Evolutionary conservation across 257 asterid species (phyloP).

Genomic region (Salvia hispanica): DNA sequence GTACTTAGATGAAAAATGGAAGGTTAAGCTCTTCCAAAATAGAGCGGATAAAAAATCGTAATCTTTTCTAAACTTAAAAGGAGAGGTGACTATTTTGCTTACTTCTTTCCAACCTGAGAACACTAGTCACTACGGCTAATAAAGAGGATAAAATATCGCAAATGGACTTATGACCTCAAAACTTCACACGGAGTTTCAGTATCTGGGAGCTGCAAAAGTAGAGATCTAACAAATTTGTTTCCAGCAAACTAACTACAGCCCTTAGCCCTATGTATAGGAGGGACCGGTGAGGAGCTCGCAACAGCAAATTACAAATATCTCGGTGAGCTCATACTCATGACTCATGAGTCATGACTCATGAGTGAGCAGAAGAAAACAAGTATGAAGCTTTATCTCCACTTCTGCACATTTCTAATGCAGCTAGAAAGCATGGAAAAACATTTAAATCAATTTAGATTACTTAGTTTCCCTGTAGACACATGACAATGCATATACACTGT

Average conservation of each 20-base stretch:
- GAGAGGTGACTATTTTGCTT: neutral
- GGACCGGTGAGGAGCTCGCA: neutral
- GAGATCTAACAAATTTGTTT: neutral
- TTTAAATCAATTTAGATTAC: constrained; percentile 9
- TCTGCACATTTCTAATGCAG: neutral
- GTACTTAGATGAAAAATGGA: neutral
- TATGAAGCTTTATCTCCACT: neutral
- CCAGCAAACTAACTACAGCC: neutral
- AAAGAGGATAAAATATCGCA: neutral
- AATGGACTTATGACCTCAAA: neutral
- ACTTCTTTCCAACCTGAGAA: neutral
- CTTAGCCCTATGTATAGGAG: neutral
- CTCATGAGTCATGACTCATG: neutral
- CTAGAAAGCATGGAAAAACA: neutral
- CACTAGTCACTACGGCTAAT: neutral
- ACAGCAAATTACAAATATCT: neutral
- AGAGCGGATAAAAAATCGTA: neutral
- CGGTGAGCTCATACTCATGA: neutral
- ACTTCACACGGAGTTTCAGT: neutral
- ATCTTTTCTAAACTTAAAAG: neutral
- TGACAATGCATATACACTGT: neutral
- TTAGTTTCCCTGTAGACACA: neutral
- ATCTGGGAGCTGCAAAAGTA: neutral
- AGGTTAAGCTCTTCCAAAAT: neutral
- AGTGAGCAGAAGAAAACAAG: neutral